A percentile compares a stretch with the other conserved stretches of the same genome.
Evolutionary conservation across 2,329 filamentous ascomycete genomes (phyloP).

Genomic region (Ascochyta clinopodiicola): DNA sequence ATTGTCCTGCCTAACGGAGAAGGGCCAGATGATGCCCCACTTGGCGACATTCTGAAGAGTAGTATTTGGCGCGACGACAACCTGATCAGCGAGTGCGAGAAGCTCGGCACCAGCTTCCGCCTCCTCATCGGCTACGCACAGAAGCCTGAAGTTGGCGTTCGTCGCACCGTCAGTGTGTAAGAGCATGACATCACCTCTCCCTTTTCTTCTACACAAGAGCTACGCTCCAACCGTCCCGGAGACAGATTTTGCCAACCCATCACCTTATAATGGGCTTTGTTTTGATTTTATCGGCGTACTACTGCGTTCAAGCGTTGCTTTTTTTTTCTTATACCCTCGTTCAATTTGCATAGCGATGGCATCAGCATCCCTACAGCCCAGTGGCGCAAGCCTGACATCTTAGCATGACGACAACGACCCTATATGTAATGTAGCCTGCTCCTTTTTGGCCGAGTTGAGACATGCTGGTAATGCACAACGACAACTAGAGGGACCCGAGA

Average conservation of each 20-base stretch:
- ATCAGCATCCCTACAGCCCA: conserved; percentile 23
- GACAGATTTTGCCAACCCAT: conserved; percentile 21
- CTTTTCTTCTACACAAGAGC: conserved; percentile 31
- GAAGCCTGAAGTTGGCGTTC: conserved; percentile 65
- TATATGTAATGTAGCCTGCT: conserved; percentile 22
- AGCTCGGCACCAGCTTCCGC: conserved; percentile 84
- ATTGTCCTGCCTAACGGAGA: conserved; percentile 55
- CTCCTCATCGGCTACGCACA: conserved; percentile 91
- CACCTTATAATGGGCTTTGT: conserved; percentile 21
- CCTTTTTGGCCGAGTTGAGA: conserved; percentile 23
- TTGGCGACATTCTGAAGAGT: conserved; percentile 51
- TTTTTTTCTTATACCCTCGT: conserved; percentile 44
- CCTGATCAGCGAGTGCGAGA: conserved; percentile 83
- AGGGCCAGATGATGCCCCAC: conserved; percentile 43
- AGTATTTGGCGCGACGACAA: conserved; percentile 82
- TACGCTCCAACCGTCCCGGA: conserved; percentile 42
- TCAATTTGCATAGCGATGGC: conserved; percentile 41
- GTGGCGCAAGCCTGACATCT: conserved; percentile 12
- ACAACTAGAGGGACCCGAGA: background rate
- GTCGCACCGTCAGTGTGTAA: conserved; percentile 59
- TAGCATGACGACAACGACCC: conserved; percentile 20
- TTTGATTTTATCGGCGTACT: conserved; percentile 24
- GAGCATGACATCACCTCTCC: background rate
- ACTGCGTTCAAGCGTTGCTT: conserved; percentile 46
- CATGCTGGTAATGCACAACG: conserved; percentile 46